Conservation (phyloP, 2,329 filamentous ascomycete species). For the Chalara sp. region DNA sequence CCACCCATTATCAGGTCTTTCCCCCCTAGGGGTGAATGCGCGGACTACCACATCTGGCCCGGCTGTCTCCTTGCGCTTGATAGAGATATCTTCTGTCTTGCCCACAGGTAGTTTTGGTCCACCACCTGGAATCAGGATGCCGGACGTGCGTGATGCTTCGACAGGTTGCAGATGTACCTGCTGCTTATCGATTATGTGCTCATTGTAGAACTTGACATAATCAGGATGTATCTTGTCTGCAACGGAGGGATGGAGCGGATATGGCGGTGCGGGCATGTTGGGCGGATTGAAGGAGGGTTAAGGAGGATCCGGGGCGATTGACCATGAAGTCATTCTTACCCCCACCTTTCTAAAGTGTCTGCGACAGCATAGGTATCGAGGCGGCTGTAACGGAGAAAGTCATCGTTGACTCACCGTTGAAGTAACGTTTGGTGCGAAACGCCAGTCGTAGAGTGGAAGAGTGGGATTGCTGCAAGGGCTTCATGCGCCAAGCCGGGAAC, state of each 20-base stretch:
- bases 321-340: too few species aligned
- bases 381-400: too few species aligned
- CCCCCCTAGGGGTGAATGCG: conserved; percentile 42
- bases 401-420: too few species aligned
- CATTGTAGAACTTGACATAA: conserved; percentile 22
- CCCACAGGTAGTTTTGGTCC: conserved; percentile 40
- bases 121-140: conserved; percentile 44
- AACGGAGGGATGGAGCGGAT: conserved; percentile 20
- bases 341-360: too few species aligned
- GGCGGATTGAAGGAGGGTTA: too few species aligned
- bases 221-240: conserved; percentile 16
- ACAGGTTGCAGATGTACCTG: conserved; percentile 50
- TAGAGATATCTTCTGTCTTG: conserved; percentile 15
- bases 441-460: too few species aligned
- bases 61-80: conserved; percentile 30
- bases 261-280: conserved; percentile 13
- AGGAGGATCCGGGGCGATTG: too few species aligned
- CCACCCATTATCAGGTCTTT: conserved; percentile 41
- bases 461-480: too few species aligned
- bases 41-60: conserved; percentile 42
- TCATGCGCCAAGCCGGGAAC: too few species aligned
- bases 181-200: conserved; percentile 19
- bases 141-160: conserved; percentile 41
- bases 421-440: too few species aligned
- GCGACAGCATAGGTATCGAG: too few species aligned